A percentile compares a stretch with the other conserved stretches of the same genome.
Conservation (phyloP, 1,284 basidiomycete species). For the Melampsora occidentalis region DNA sequence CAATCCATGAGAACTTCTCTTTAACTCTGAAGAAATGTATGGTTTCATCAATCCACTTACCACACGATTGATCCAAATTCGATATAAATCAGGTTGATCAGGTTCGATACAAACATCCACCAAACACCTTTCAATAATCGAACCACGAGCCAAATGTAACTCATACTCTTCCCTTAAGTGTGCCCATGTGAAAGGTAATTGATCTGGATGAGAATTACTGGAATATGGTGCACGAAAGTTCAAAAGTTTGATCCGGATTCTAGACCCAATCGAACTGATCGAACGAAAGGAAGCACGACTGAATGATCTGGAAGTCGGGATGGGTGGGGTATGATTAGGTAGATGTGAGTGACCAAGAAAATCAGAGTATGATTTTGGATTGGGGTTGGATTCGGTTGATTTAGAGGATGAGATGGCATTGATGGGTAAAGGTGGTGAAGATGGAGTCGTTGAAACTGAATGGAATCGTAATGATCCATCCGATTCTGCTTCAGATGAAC, state of each 20-base stretch:
- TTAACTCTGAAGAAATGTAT: not conserved
- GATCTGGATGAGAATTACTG: too few species aligned
- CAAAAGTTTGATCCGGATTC: constrained; percentile 13
- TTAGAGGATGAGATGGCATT: not conserved
- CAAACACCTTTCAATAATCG: constrained; percentile 40
- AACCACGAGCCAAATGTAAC: constrained; percentile 27
- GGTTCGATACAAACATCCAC: constrained; percentile 35
- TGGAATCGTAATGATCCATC: not conserved
- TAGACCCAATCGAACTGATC: constrained; percentile 15
- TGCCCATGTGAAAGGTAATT: constrained; percentile 18
- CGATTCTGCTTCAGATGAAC: not conserved
- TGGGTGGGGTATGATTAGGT: not conserved
- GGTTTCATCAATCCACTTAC: not conserved
- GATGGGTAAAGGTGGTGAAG: constrained; percentile 8
- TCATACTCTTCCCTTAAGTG: constrained; percentile 26
- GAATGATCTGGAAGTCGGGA: constrained; percentile 17
- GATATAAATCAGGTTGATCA: not conserved
- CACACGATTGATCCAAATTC: constrained; percentile 31
- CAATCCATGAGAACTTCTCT: not conserved
- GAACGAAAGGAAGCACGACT: constrained; percentile 35
- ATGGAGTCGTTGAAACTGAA: constrained; percentile 15
- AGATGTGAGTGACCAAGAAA: not conserved
- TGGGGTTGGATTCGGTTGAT: not conserved
- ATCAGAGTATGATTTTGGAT: constrained; percentile 7
- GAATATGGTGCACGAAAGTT: not conserved